Conservation (phyloP, 768 basidiomycete genomes). For the Mycena vulgaris region DNA sequence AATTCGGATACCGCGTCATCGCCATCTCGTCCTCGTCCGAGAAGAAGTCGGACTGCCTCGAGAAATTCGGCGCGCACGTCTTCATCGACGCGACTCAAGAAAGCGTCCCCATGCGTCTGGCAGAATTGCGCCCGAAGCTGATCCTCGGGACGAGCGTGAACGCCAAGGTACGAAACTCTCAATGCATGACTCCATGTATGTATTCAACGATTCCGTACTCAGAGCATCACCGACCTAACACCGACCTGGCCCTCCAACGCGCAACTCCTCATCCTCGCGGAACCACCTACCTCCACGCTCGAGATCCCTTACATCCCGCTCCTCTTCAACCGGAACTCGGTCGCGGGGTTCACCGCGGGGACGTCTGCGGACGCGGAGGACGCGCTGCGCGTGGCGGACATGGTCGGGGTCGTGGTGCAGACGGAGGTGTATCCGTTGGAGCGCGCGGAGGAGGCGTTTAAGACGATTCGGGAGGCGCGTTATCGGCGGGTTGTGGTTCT, state of each 20-base stretch:
- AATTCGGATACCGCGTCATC: constrained; percentile 54
- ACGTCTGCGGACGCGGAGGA: constrained; percentile 31
- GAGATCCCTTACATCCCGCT: constrained; percentile 27
- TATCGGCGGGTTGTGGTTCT: constrained; percentile 29
- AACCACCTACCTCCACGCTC: constrained; percentile 8
- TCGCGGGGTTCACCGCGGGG: constrained; percentile 42
- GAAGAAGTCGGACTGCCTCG: constrained; percentile 51
- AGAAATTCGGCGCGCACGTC: constrained; percentile 53
- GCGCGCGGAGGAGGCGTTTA: constrained; percentile 33
- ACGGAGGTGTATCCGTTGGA: constrained; percentile 30
- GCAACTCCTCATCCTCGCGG: constrained; percentile 3
- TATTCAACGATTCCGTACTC: neutral
- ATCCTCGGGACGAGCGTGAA: constrained; percentile 53
- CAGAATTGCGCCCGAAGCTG: constrained; percentile 57
- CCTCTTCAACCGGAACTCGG: constrained; percentile 40
- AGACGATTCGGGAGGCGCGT: constrained; percentile 7
- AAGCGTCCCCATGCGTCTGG: constrained; percentile 48
- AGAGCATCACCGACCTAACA: constrained; percentile 31
- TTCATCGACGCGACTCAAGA: constrained; percentile 53
- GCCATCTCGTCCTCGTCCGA: constrained; percentile 49
- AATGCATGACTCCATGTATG: neutral
- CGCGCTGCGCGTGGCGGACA: constrained; percentile 23
- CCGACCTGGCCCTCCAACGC: constrained; percentile 38
- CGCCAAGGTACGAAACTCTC: constrained; percentile 8
- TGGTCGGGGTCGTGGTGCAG: constrained; percentile 26